phyloP scores from a whole-genome alignment of 441 rosid species.

The Rhodomyrtus psidioides region DNA sequence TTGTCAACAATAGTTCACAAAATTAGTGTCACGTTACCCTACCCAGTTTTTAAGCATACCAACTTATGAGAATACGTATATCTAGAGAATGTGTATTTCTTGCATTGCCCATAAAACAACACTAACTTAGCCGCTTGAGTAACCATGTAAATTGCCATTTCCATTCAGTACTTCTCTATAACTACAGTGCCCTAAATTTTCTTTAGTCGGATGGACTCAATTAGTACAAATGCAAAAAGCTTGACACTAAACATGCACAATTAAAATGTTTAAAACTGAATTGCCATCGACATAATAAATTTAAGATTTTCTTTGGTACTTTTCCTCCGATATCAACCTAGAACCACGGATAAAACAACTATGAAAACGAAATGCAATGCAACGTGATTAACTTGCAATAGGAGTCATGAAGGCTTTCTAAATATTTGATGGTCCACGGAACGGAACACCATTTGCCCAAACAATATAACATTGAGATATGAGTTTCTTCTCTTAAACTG shows the following conservation, averaged over 20 bases:
- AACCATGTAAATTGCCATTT: neutral
- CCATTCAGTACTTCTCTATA: neutral
- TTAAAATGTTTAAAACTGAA: too few relatives aligned
- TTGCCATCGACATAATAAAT: too few relatives aligned
- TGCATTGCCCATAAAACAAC: too few relatives aligned
- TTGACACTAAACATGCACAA: too few relatives aligned
- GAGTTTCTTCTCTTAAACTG: neutral
- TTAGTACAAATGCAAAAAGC: too few relatives aligned
- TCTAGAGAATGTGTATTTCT: neutral
- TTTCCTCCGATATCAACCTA: neutral
- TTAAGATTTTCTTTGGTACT: too few relatives aligned
- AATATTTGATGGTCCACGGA: neutral
- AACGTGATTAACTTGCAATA: neutral
- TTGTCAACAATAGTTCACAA: neutral
- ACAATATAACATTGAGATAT: neutral
- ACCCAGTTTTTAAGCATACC: neutral
- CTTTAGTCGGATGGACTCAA: too few relatives aligned
- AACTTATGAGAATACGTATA: neutral
- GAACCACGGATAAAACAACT: too few relatives aligned
- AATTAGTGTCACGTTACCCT: neutral
- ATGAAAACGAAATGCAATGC: neutral
- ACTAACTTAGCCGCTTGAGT: neutral
- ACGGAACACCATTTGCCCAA: neutral
- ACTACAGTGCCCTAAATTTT: neutral
- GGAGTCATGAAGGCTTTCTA: neutral